phyloP scores from a whole-genome alignment of 2,329 filamentous ascomycete species.

The Neoscytalidium dimidiatum region DNA sequence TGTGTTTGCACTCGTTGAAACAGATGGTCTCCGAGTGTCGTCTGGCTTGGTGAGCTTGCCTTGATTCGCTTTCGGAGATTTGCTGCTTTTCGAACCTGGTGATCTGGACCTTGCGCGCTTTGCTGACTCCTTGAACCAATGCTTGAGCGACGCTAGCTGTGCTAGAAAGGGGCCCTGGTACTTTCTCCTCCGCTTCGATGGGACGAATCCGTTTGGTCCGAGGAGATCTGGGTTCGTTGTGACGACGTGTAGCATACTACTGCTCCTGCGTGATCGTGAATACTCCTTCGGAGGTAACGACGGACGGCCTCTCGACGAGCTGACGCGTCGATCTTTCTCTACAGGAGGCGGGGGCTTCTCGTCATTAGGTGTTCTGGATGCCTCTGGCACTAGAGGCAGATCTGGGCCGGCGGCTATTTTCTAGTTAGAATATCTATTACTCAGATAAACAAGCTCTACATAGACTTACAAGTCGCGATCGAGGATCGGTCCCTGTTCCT shows the following conservation, averaged over 20 bases:
- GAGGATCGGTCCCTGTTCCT: conserved; percentile 70
- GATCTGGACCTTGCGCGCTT: conserved; percentile 52
- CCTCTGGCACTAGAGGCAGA: conserved; percentile 74
- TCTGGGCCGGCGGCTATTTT: conserved; percentile 53
- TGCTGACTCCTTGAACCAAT: conserved; percentile 70
- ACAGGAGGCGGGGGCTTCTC: conserved; percentile 66
- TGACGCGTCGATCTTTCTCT: conserved; percentile 73
- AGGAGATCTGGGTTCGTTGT: conserved; percentile 67
- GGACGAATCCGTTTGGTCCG: conserved; percentile 57
- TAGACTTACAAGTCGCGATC: conserved; percentile 31
- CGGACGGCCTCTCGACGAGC: conserved; percentile 76
- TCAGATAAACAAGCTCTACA: conserved; percentile 26
- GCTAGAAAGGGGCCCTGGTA: conserved; percentile 66
- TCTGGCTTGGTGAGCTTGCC: conserved; percentile 33
- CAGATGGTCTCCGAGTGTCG: conserved; percentile 33
- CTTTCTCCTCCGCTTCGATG: conserved; percentile 55
- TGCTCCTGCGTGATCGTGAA: conserved; percentile 67
- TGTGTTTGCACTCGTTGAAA: conserved; percentile 31
- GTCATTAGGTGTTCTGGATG: conserved; percentile 41
- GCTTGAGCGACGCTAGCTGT: conserved; percentile 67
- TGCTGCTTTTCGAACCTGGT: conserved; percentile 22
- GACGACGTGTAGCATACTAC: conserved; percentile 85
- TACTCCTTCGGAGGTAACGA: conserved; percentile 82
- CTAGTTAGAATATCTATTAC: background rate
- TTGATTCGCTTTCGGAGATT: conserved; percentile 29